Percentiles rank a stretch among this genome's conserved stretches.
Conservation (phyloP, 495 filamentous ascomycete species). For the Usnea hakonensis region DNA sequence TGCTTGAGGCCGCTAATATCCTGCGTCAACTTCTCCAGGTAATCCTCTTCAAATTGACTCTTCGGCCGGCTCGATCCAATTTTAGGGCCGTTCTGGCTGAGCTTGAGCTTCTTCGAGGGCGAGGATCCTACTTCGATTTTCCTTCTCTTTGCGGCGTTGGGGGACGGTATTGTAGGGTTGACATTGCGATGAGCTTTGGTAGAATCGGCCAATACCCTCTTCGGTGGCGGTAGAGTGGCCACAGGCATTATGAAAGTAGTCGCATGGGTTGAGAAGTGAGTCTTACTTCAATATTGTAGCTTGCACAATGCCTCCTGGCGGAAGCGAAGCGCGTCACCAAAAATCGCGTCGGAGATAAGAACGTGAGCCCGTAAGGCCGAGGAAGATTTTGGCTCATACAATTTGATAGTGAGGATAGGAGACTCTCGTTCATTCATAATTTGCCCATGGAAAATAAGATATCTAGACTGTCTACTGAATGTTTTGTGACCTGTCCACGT, state of each 20-base stretch:
- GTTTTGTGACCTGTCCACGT: background rate
- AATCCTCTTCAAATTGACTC: slow-evolving; percentile 87
- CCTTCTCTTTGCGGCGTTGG: slow-evolving; percentile 61
- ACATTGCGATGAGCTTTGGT: slow-evolving; percentile 45
- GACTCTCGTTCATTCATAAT: background rate
- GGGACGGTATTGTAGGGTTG: slow-evolving; percentile 34
- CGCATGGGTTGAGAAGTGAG: background rate
- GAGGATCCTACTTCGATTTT: slow-evolving; percentile 57
- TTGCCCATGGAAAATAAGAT: background rate
- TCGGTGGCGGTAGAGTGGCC: slow-evolving; percentile 42
- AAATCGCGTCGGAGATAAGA: slow-evolving; percentile 14
- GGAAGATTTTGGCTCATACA: too few species aligned
- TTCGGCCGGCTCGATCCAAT: slow-evolving; percentile 75
- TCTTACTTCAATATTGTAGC: background rate
- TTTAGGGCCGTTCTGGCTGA: slow-evolving; percentile 50
- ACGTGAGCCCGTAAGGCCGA: slow-evolving; percentile 5
- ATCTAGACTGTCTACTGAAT: background rate
- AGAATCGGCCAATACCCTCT: slow-evolving; percentile 53
- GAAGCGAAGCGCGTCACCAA: slow-evolving; percentile 11
- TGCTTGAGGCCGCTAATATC: slow-evolving; percentile 78
- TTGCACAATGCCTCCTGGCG: background rate
- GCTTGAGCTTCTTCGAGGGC: slow-evolving; percentile 48
- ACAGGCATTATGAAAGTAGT: slow-evolving; percentile 38
- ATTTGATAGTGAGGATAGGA: too few species aligned
- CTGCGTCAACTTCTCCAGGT: slow-evolving; percentile 89